Evolutionary conservation across 1,284 basidiomycete species (phyloP), one percentile per base, ranked within the genome.

Genomic region (Ganoderma leucocontextum): DNA sequence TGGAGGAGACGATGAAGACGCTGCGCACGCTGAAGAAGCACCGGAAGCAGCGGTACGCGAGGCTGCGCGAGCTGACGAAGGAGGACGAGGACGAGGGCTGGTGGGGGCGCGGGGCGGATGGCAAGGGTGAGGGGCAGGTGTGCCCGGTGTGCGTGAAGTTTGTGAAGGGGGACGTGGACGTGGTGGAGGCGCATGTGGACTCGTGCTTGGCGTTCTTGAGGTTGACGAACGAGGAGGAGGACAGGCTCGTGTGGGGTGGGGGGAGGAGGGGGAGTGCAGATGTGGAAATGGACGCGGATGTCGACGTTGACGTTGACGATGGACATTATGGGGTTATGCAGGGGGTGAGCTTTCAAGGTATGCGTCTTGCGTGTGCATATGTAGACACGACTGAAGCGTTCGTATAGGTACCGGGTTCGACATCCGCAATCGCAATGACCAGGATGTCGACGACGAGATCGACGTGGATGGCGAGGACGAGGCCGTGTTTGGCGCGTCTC

Each of bases 401-500:
- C 17, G 38, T 13, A 35, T 60, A 87, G 89, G 89, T 8, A 85
- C 86, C 35, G 92, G 92, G 13, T 92, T 94, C 76, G 84, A 88
- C 69, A 84, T 88, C 15, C 87, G 90, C 44, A 82, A 88, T 73
- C 80, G 78, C 9, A 78, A 83, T 22, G 81, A 85, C 22, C 81
- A 85, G 68, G 92, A 93, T 71, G 84, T 92, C 1, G 93, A 94
- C 19, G 91, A 91, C 33, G 92, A 93, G 39, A 82, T 94, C 9
- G 92, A 94, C 70, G 82, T 94, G 8, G 92, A 94, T 70, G 93
- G 92, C 2, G 91, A 92, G 66, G 92, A 94, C 73, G 85, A 88
- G 66, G 84, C 76, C 6, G 72, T 84, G 0, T 94, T 88, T 75
- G 92, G 92, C 1, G 85, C 85, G 19, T 82, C 85, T 0, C 93